Evolutionary conservation across 75 land plant species (phyloP), one percentile per base, ranked within the genome.

Genomic region (Selaginella moellendorffii): DNA sequence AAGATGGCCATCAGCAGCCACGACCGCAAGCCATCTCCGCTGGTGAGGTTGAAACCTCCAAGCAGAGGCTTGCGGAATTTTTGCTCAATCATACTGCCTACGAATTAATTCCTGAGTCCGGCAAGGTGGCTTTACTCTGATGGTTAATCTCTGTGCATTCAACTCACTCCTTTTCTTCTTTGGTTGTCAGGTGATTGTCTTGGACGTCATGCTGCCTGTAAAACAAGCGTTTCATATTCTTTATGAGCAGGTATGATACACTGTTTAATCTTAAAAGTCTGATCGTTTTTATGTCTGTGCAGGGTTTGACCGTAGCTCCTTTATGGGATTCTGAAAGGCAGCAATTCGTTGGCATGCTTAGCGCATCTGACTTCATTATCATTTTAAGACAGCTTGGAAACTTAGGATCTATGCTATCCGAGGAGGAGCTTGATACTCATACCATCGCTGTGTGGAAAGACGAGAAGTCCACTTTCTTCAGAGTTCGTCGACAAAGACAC

Each of bases 391-490:
- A 95, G 96, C 81, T 95, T 76, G 88, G 90, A 65, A 90, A 68
- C 62, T 80, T 79, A 75, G 86, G 88, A 0, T 74, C 97, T 61
- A 84, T 81, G 54, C 67, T 86, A 24, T 77, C 99, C 30, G 96
- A 89, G 69, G 96, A 95, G 66, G 96, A 95, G 68, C 82, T 95
- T 62, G 99, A 95, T 56, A 89, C 91, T 52, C 99, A 89, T 66
- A 83, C 96, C 29, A 95, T 95, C 70, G 78, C 83, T 61, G 96
- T 88, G 29, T 95, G 99, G 99, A 95, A 95, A 73, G 81, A 82
- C 28, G 85, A 79, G 52, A 74, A 74, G 54, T 51, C 29, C 30
- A 1, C 25, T n/a, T 29, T 74, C 19, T 21, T 8, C 59, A 56
- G 59, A 70, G 70, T 31, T 24, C 26, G 54, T 30, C 31, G 58